A percentile compares a stretch with the other conserved stretches of the same genome.
Conservation (phyloP, 192 early-diverging fungal genomes). For the Mycoemilia scoparia region DNA sequence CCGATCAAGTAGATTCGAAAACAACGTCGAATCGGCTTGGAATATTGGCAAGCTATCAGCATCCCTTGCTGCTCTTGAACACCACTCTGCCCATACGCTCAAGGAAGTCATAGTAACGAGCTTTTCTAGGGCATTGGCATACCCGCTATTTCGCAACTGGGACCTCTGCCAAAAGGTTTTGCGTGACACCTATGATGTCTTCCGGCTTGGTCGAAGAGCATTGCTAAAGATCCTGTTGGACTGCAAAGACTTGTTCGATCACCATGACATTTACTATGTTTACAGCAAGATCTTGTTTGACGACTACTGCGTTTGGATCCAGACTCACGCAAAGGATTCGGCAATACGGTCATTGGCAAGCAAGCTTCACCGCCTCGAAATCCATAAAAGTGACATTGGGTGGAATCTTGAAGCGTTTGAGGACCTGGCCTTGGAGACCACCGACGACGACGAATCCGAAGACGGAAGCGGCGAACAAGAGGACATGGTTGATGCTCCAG, state of each 20-base stretch:
- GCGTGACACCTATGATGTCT: slow-evolving; percentile 61
- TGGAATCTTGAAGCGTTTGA: slow-evolving; percentile 75
- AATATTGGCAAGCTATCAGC: slow-evolving; percentile 68
- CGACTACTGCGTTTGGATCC: slow-evolving; percentile 95
- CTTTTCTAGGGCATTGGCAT: slow-evolving; percentile 66
- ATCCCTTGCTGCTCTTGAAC: slow-evolving; percentile 59
- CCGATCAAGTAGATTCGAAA: slow-evolving; percentile 65
- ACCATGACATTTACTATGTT: slow-evolving; percentile 75
- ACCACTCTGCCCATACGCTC: slow-evolving; percentile 39
- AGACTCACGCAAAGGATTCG: slow-evolving; percentile 50
- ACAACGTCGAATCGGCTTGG: slow-evolving; percentile 80
- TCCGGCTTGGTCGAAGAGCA: slow-evolving; percentile 68
- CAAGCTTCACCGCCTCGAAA: slow-evolving; percentile 50
- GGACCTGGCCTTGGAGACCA: slow-evolving; percentile 35
- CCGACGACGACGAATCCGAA: slow-evolving; percentile 22
- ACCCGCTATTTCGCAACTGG: slow-evolving; percentile 70
- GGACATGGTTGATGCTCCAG: background rate
- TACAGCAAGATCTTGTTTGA: slow-evolving; percentile 77
- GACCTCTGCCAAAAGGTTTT: slow-evolving; percentile 52
- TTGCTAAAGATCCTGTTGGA: slow-evolving; percentile 63
- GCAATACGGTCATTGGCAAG: slow-evolving; percentile 56
- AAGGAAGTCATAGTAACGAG: slow-evolving; percentile 39
- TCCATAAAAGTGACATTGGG: slow-evolving; percentile 49
- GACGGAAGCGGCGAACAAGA: background rate
- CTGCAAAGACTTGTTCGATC: slow-evolving; percentile 59